These are phyloP conservation scores for Macrocybe gigantea DNA, from an alignment of 768 basidiomycete species.

Conservation along the genomic window DNA sequence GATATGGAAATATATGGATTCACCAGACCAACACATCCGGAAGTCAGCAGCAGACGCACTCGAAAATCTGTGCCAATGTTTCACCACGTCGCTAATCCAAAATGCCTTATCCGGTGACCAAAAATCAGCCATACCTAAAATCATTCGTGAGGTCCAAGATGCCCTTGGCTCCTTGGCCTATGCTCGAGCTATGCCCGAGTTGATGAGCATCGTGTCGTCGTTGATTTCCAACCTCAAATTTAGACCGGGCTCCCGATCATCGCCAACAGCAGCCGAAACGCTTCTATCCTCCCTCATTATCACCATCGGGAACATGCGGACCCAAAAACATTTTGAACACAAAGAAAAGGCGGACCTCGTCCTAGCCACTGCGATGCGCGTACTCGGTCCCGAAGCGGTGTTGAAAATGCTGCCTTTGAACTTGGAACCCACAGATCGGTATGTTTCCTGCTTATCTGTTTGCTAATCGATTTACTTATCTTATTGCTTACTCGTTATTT, in stretches of 20 bases:
- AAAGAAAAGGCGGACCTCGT: conserved; percentile 83
- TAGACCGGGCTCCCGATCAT: conserved; percentile 30
- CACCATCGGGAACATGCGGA: conserved; percentile 68
- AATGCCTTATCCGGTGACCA: conserved; percentile 43
- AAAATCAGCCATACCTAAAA: conserved; percentile 48
- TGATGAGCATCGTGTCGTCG: conserved; percentile 69
- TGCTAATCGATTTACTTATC: not conserved
- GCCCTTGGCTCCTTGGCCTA: conserved; percentile 71
- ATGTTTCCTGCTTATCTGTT: conserved; percentile 17
- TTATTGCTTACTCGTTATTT: not conserved
- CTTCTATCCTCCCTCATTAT: conserved; percentile 66
- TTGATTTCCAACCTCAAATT: conserved; percentile 59
- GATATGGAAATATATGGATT: conserved; percentile 75
- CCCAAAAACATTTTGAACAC: conserved; percentile 81
- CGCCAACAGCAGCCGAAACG: conserved; percentile 58
- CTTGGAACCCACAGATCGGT: conserved; percentile 77
- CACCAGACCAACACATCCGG: conserved; percentile 52
- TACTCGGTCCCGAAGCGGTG: conserved; percentile 80
- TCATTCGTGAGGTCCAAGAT: conserved; percentile 58
- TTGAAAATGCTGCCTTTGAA: conserved; percentile 77
- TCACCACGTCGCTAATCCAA: conserved; percentile 57
- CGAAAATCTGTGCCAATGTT: conserved; percentile 58
- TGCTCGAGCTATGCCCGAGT: conserved; percentile 71
- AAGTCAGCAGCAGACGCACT: conserved; percentile 63
- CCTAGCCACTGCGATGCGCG: conserved; percentile 74